Evolutionary conservation across 1,284 basidiomycete species (phyloP), one percentile per base, ranked within the genome.

Genomic region (Leccinum angustisporum): DNA sequence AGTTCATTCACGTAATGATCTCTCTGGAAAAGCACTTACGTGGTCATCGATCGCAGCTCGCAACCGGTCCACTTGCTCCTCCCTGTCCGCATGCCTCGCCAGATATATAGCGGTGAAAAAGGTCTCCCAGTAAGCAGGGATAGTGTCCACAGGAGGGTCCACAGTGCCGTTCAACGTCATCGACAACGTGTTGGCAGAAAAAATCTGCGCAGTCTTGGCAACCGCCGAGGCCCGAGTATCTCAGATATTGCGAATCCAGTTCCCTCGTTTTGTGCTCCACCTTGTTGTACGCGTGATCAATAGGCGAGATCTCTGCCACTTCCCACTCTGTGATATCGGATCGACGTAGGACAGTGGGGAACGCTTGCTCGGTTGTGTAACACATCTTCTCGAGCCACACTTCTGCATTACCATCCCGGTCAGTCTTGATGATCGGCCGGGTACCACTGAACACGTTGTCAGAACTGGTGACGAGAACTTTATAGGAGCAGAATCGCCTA

Each of bases 301-400:
- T 80, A 0, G 97, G 95, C 5, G 93, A 94, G 57, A 97, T 88
- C 74, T 97, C 91, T 55, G 87, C 80, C 40, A 91, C 79, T 51
- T 88, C 82, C 40, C 88, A 79, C 43, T 85, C 87, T n/a, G 95
- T 80, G 33, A 98, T 86, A 71, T 98, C 95, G 5, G 94, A 95
- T 16, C 97, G 86, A 50, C 92, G 87, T 40, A 98, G 82, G 4
- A 98, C 91, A 0, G 94, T 95, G 0, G 97, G 97, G 77, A 99
- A 94, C 0, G 87, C 83, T 67, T 97, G 94, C 73, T 96, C 94
- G 2, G 93, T 94, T 0, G 86, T 92, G 69, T 90, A 86, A 65
- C 87, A 89, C 0, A 89, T 92, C 80, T 96, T 98, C 73, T 97
- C 94, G 1, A 90, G 79, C 95, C 95, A 98, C 1, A 83, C 77